phyloP scores from a whole-genome alignment of 2,329 filamentous ascomycete genomes.

The Fusarium annulatum region DNA sequence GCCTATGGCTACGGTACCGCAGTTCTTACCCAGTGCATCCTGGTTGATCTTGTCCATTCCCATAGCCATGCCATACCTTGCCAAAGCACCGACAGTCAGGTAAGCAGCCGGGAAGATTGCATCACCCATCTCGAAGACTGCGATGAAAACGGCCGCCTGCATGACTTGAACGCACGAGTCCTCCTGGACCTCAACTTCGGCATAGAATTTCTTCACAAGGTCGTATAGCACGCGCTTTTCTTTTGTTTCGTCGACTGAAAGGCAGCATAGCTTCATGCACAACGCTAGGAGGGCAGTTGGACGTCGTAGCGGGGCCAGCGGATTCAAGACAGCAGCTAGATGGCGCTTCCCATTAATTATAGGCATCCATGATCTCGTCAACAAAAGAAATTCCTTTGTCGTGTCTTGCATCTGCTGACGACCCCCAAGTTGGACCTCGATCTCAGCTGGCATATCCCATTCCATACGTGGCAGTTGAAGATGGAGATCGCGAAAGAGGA shows the following conservation, averaged over 20 bases:
- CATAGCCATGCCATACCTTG: not conserved
- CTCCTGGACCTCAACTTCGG: not conserved
- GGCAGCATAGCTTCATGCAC: not conserved
- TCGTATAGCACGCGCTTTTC: not conserved
- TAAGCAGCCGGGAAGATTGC: not conserved
- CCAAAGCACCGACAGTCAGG: not conserved
- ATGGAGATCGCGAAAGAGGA: not conserved
- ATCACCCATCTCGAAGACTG: not conserved
- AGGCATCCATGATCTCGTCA: not conserved
- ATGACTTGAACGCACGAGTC: not conserved
- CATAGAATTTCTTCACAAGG: not conserved
- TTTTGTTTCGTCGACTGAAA: not conserved
- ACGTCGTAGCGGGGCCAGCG: fast-evolving
- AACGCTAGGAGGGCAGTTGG: not conserved
- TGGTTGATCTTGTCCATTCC: not conserved
- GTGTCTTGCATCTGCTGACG: not conserved
- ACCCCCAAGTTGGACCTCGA: not conserved
- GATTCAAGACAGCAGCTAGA: not conserved
- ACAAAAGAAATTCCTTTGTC: not conserved
- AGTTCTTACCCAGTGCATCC: not conserved
- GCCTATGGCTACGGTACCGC: fast-evolving
- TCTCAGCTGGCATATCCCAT: not conserved
- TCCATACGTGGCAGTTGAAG: not conserved
- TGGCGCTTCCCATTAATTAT: not conserved
- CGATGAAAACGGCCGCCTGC: not conserved